phyloP scores from a whole-genome alignment of 306 rosid species.

The Prunus mongolica region DNA sequence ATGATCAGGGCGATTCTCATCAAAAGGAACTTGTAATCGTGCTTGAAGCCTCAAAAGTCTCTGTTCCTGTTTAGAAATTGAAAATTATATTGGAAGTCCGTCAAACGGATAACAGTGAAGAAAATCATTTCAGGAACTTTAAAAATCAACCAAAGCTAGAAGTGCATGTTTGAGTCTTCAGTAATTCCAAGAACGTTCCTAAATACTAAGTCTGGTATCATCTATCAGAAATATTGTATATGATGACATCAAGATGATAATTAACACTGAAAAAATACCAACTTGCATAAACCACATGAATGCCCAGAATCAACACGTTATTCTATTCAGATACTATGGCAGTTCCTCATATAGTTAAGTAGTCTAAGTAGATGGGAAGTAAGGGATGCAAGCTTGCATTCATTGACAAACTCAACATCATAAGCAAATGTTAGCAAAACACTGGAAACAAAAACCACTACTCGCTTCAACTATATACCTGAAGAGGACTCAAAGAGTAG shows the following conservation, averaged over 20 bases:
- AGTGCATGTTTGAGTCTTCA: not conserved
- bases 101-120: not conserved
- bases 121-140: not conserved
- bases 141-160: not conserved
- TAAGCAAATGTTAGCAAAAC: conserved; percentile 16
- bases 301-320: not conserved
- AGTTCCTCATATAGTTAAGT: not conserved
- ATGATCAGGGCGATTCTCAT: conserved; percentile 69
- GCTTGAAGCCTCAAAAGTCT: conserved; percentile 85
- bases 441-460: not conserved
- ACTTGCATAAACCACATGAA: not conserved
- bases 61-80: conserved; percentile 49
- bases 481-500: conserved; percentile 56
- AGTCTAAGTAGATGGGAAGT: not conserved
- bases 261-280: not conserved
- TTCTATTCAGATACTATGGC: not conserved
- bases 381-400: not conserved
- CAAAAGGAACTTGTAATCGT: conserved; percentile 68
- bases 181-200: not conserved
- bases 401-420: not conserved
- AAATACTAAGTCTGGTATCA: not conserved
- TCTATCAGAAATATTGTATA: not conserved
- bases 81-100: conserved; percentile 6
- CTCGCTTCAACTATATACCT: conserved; percentile 43
- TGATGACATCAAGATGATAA: not conserved